phyloP scores from a whole-genome alignment of 495 filamentous ascomycete species.

The Massariosphaeria phaeospora region DNA sequence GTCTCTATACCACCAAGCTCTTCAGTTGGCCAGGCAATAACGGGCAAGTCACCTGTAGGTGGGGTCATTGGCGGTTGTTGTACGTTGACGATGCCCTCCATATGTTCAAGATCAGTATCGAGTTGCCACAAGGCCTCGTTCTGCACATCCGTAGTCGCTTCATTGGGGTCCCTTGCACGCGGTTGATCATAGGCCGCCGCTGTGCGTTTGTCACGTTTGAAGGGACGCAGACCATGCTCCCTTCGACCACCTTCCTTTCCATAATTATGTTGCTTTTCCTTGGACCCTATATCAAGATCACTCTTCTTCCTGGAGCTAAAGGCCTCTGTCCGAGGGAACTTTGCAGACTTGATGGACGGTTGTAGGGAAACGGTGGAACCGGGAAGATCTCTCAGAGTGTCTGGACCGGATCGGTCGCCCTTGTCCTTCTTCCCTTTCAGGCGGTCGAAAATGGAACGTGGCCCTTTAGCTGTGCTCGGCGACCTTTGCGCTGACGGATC shows the following conservation, averaged over 20 bases:
- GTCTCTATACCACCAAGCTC: slow-evolving; percentile 36
- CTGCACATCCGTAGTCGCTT: slow-evolving; percentile 12
- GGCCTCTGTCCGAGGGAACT: slow-evolving; percentile 49
- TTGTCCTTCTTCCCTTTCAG: slow-evolving; percentile 51
- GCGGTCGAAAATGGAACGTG: slow-evolving; percentile 61
- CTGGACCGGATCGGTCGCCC: slow-evolving; percentile 45
- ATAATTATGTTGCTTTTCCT: background rate
- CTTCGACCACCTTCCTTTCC: slow-evolving; percentile 18
- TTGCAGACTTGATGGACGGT: slow-evolving; percentile 41
- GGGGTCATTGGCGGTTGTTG: slow-evolving; percentile 58
- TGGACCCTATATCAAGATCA: background rate
- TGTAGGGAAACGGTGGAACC: slow-evolving; percentile 52
- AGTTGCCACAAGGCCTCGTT: slow-evolving; percentile 55
- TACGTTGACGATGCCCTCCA: slow-evolving; percentile 72
- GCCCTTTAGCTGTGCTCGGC: slow-evolving; percentile 48
- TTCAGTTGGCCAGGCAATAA: slow-evolving; percentile 50
- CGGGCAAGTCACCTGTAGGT: slow-evolving; percentile 53
- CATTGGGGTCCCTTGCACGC: slow-evolving; percentile 38
- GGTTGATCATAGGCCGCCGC: slow-evolving; percentile 12
- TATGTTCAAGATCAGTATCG: slow-evolving; percentile 75
- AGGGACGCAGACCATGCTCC: slow-evolving; percentile 24
- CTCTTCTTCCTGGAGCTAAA: slow-evolving; percentile 26
- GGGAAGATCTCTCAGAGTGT: slow-evolving; percentile 53
- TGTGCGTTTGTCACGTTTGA: slow-evolving; percentile 25
- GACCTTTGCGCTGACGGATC: slow-evolving; percentile 48